Evolutionary conservation across 2,329 filamentous ascomycete species (phyloP).

Genomic region (Epichloe amarillans): DNA sequence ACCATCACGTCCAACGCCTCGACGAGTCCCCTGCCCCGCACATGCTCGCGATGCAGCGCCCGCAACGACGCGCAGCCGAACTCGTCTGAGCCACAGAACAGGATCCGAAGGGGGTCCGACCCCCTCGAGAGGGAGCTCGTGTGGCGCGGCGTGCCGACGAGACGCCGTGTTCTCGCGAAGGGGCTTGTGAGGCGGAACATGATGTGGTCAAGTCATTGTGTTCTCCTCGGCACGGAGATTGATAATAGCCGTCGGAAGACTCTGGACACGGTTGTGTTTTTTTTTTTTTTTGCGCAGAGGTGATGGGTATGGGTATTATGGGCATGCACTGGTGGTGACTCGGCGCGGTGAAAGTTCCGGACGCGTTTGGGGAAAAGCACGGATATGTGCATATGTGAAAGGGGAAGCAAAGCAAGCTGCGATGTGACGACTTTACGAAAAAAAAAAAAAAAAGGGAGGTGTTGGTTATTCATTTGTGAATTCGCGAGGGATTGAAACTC

Average conservation of each 20-base stretch:
- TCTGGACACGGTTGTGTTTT: no score
- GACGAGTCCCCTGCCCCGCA: constrained; percentile 39
- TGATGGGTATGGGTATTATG: no score
- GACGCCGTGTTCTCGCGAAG: background rate
- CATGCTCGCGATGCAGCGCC: constrained; percentile 51
- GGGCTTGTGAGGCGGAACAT: constrained; percentile 10
- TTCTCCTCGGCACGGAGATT: no score
- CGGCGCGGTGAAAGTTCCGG: background rate
- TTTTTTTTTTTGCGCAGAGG: background rate
- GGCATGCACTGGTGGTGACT: no score
- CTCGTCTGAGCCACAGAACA: constrained; percentile 89
- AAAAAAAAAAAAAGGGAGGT: background rate
- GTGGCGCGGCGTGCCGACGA: background rate
- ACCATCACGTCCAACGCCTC: constrained; percentile 77
- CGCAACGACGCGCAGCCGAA: constrained; percentile 72
- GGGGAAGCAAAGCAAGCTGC: background rate
- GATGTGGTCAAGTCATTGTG: background rate
- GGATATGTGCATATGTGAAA: background rate
- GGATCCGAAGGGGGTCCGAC: constrained; percentile 54
- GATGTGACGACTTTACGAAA: background rate
- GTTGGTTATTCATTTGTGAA: no score
- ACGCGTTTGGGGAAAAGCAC: background rate
- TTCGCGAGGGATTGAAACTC: no score
- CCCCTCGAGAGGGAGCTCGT: background rate
- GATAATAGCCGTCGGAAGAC: no score